Evolutionary conservation across 441 rosid genomes (phyloP).

Genomic region (Dalechampia spathulata): DNA sequence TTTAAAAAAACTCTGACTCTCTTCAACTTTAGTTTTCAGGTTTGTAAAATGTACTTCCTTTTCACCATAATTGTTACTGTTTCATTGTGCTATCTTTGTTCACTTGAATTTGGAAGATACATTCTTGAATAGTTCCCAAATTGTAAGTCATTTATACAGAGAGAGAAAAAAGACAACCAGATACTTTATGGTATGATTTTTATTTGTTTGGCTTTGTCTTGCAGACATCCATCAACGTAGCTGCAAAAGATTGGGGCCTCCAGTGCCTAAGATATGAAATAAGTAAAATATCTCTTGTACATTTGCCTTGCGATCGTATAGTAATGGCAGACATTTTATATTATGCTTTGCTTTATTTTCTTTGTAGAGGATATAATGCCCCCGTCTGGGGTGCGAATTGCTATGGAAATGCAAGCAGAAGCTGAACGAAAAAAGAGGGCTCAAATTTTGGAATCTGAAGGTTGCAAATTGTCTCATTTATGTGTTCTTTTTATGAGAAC

Average conservation of each 20-base stretch:
- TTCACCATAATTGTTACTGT: too few relatives aligned
- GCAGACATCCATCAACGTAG: slow-evolving; percentile 88
- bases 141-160: too few relatives aligned
- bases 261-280: slow-evolving; percentile 94
- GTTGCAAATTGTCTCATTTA: slow-evolving; percentile 20
- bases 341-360: background rate
- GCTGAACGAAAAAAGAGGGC: slow-evolving; percentile 97
- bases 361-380: slow-evolving; percentile 93
- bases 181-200: too few relatives aligned
- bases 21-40: too few relatives aligned
- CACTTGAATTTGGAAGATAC: too few relatives aligned
- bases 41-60: too few relatives aligned
- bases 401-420: slow-evolving; percentile 99
- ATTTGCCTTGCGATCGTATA: too few relatives aligned
- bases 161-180: too few relatives aligned
- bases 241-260: slow-evolving; percentile 90
- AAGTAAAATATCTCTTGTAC: slow-evolving; percentile 27
- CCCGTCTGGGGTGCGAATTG: slow-evolving; percentile 82
- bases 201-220: too few relatives aligned
- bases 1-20: background rate
- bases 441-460: slow-evolving; percentile 91
- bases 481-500: background rate
- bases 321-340: background rate
- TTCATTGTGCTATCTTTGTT: too few relatives aligned
- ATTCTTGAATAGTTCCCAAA: too few relatives aligned